Evolutionary conservation across 106 monocot species (phyloP), one percentile per base, ranked within the genome.

Genomic region (Chionographis japonica): DNA sequence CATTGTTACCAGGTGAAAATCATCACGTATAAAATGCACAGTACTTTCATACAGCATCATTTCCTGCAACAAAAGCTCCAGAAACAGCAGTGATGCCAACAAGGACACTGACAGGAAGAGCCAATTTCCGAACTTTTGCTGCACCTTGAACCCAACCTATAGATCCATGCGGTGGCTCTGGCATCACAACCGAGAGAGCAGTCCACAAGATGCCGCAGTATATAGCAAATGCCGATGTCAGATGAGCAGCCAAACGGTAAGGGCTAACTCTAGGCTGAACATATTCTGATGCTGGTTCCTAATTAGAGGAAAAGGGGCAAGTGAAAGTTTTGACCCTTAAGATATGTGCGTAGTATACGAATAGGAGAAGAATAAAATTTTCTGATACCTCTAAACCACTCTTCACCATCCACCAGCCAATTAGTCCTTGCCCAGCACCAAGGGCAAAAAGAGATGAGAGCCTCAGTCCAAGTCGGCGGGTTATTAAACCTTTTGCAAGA

Each of bases 321-420:
- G 20, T 19, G 12, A 50, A 27, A 14, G 2, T 39, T 52, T 6
- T 16, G 37, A 8, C 37, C 13, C 6, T 17, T 6, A 0, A 52
- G 3, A 14, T 5, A 37, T 4, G 61, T 52, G 15, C 4, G 15
- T 27, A 0, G 27, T 43, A 8, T 46, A 54, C 16, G 1, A 3
- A 2, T 4, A 0, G 16, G 2, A 54, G 58, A 12, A 55, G 60
- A 59, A 15, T 12, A 16, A 46, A 40, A 16, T 15, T 17, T 0
- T 40, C 55, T 67, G 19, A 14, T 82, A 97, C 95, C 89, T 92
- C 87, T 58, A 98, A 65, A 66, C 97, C 97, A 77, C 97, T 98
- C 70, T 87, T 92, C 27, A 98, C 97, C 97, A 98, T 98, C 97
- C 97, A 98, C 97, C 97, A 98, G 39, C 97, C 97, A 68, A 98